A percentile compares a stretch with the other conserved stretches of the same genome.
Conservation (phyloP, 352 stramenopile genomes). For the Pythium graminicola region DNA sequence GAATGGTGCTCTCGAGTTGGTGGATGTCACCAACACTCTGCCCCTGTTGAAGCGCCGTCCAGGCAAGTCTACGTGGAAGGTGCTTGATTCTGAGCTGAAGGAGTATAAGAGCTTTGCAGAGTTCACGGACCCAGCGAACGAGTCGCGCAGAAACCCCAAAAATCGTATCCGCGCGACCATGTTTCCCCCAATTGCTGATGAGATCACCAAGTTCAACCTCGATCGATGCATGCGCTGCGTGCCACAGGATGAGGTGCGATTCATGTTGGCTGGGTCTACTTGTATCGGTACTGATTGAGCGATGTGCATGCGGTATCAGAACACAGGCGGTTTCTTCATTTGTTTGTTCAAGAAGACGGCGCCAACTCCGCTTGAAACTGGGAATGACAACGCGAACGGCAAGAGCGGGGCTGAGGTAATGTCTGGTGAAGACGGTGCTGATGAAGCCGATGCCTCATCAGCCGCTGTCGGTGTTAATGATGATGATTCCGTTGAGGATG, state of each 20-base stretch:
- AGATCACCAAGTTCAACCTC: slow-evolving; percentile 73
- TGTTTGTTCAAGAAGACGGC: slow-evolving; percentile 92
- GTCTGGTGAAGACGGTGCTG: neutral
- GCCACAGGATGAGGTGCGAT: slow-evolving; percentile 93
- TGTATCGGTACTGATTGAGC: no score
- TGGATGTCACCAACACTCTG: slow-evolving; percentile 81
- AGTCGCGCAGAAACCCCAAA: slow-evolving; percentile 72
- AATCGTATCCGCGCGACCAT: slow-evolving; percentile 78
- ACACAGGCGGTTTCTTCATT: slow-evolving; percentile 99
- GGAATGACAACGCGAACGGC: neutral
- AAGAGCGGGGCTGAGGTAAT: neutral
- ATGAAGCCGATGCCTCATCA: neutral
- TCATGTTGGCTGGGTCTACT: no score
- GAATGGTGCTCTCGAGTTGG: slow-evolving; percentile 86
- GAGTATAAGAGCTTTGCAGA: slow-evolving; percentile 75
- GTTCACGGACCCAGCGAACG: slow-evolving; percentile 42
- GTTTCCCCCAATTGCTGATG: slow-evolving; percentile 84
- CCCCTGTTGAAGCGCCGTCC: slow-evolving; percentile 78
- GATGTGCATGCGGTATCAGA: slow-evolving; percentile 29
- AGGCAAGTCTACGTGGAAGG: slow-evolving; percentile 91
- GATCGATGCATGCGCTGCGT: slow-evolving; percentile 95
- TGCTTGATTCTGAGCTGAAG: slow-evolving; percentile 82
- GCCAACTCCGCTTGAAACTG: slow-evolving; percentile 33
- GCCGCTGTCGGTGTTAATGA: slow-evolving; percentile 1
- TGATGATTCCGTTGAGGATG: slow-evolving; percentile 18